These are phyloP conservation scores for Phylloporus sp. DNA, from an alignment of 768 basidiomycete genomes.

Conservation along the genomic window DNA sequence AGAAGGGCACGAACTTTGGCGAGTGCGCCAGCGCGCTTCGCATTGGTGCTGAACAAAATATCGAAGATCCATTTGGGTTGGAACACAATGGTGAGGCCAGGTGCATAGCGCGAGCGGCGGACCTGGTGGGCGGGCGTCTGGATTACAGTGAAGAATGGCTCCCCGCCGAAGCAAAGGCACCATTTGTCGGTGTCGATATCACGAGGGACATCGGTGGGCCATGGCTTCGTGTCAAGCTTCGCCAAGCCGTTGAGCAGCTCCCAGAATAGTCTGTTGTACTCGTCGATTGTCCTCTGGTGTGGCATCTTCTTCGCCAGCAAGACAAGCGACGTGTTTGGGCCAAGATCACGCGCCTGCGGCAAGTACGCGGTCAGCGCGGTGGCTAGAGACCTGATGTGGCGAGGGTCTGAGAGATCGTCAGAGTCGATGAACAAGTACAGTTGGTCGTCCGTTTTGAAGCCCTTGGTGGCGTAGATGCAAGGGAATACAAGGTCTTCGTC, in stretches of 20 bases:
- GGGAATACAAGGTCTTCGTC: slow-evolving; percentile 20
- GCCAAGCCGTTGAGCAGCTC: slow-evolving; percentile 18
- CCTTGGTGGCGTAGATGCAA: slow-evolving; percentile 21
- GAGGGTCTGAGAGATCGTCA: slow-evolving; percentile 19
- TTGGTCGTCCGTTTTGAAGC: slow-evolving; percentile 20
- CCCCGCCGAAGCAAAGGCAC: slow-evolving; percentile 21
- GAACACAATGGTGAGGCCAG: slow-evolving; percentile 20
- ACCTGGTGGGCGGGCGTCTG: slow-evolving; percentile 21
- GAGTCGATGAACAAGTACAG: slow-evolving; percentile 21
- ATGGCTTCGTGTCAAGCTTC: slow-evolving; percentile 14
- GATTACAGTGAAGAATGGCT: slow-evolving; percentile 19
- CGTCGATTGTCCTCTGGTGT: slow-evolving; percentile 10
- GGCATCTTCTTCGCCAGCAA: slow-evolving; percentile 14
- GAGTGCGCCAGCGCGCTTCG: slow-evolving; percentile 17
- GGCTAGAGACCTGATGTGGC: slow-evolving; percentile 18
- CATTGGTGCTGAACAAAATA: slow-evolving; percentile 18
- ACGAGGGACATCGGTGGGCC: slow-evolving; percentile 14
- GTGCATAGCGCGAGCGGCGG: slow-evolving; percentile 18
- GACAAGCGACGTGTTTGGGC: slow-evolving; percentile 20
- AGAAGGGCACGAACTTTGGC: slow-evolving; percentile 15
- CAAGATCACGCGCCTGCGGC: slow-evolving; percentile 13
- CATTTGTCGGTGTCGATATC: slow-evolving; percentile 21
- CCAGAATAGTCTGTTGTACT: slow-evolving; percentile 19
- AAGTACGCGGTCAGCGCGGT: slow-evolving; percentile 11
- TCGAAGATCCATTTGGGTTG: slow-evolving; percentile 24